Conservation (phyloP, 2,329 filamentous ascomycete genomes). For the Coleophoma eucalyptorum region DNA sequence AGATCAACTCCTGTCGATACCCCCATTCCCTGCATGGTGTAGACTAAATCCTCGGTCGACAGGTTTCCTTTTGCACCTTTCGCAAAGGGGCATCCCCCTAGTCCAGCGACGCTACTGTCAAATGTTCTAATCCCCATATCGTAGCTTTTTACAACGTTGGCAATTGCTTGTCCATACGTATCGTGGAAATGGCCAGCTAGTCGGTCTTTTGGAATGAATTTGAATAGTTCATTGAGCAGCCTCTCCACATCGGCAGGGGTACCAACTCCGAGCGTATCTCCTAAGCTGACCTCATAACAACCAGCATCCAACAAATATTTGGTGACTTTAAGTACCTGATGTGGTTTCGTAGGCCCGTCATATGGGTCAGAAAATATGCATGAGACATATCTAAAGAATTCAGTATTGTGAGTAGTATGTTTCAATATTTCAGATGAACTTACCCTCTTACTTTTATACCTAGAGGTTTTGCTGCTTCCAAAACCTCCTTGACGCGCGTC, state of each 20-base stretch:
- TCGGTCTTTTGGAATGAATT: conserved; percentile 48
- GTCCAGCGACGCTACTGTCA: conserved; percentile 61
- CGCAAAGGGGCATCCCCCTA: conserved; percentile 66
- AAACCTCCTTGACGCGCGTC: conserved; percentile 43
- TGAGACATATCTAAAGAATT: conserved; percentile 40
- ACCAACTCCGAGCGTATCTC: conserved; percentile 63
- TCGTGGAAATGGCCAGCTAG: conserved; percentile 71
- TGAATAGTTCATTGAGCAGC: conserved; percentile 16
- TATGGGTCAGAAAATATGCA: conserved; percentile 53
- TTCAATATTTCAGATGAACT: background rate
- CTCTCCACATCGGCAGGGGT: conserved; percentile 26
- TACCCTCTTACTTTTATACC: conserved; percentile 44
- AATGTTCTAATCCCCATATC: conserved; percentile 61
- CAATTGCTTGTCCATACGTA: conserved; percentile 65
- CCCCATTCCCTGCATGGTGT: conserved; percentile 48
- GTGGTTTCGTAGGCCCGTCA: conserved; percentile 25
- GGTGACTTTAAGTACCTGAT: conserved; percentile 31
- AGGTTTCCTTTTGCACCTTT: conserved; percentile 68
- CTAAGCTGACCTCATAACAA: conserved; percentile 63
- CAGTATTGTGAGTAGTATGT: background rate
- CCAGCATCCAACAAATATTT: conserved; percentile 53
- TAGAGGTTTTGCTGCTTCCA: conserved; percentile 35
- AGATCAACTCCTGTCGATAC: conserved; percentile 56
- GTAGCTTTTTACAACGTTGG: conserved; percentile 61
- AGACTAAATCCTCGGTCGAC: conserved; percentile 32